phyloP scores from a whole-genome alignment of 805 yeast species.

The Sporopachydermia lactativora region DNA sequence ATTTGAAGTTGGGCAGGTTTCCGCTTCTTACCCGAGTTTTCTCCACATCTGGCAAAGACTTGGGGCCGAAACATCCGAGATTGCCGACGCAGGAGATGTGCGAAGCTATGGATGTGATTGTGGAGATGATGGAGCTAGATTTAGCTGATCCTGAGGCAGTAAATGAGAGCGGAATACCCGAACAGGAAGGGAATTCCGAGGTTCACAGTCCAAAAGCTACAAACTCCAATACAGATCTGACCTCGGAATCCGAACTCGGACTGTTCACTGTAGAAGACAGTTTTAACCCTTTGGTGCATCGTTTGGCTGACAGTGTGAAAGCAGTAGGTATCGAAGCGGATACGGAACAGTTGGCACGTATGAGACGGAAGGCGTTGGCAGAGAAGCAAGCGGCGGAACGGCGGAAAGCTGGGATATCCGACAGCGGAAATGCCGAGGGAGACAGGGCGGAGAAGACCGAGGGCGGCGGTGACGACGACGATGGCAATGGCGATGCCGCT shows the following conservation, averaged over 20 bases:
- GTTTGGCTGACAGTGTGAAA: slow-evolving; percentile 12
- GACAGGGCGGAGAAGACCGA: neutral
- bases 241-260: slow-evolving; percentile 9
- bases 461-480: neutral
- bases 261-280: slow-evolving; percentile 14
- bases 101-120: slow-evolving; percentile 29
- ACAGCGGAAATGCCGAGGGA: neutral
- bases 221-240: slow-evolving; percentile 9
- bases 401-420: neutral
- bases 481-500: neutral
- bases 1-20: slow-evolving; percentile 48
- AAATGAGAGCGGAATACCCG: neutral
- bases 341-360: slow-evolving; percentile 14
- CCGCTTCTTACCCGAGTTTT: slow-evolving; percentile 22
- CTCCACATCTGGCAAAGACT: slow-evolving; percentile 19
- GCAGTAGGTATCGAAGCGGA: slow-evolving; percentile 21
- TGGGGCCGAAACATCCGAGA: slow-evolving; percentile 10
- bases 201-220: slow-evolving; percentile 6
- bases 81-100: slow-evolving; percentile 30
- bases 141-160: slow-evolving; percentile 9
- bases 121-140: slow-evolving; percentile 7
- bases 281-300: slow-evolving; percentile 16
- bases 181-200: neutral
- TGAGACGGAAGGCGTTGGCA: slow-evolving; percentile 16
- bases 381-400: slow-evolving; percentile 6